Base-by-base conservation (phyloP, 257 asterid genomes). In the Dorcoceras hygrometricum region DNA sequence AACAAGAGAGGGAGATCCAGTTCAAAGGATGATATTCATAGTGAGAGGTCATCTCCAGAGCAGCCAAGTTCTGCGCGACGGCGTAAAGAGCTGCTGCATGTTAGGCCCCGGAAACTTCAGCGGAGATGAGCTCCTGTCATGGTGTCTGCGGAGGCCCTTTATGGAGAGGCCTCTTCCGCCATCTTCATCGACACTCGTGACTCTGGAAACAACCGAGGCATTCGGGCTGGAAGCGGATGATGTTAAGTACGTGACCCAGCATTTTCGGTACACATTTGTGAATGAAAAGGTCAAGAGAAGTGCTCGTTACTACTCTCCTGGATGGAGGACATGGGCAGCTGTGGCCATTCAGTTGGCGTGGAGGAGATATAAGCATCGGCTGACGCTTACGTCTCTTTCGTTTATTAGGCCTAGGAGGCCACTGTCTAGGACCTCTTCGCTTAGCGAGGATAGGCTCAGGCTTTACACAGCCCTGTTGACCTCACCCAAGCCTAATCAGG, bases 311-410 rank as follows among this genome's bases (percentile, higher is more conserved):
- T 94, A 94, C 72, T 94, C 99, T 1, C 99, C 96, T 0, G 99
- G 99, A 7, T 94, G 99, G 97, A 79, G 99, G 32, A 94, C 99
- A 0, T 94, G 99, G 99, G 99, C 91, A 0, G 95, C 95, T 1
- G 99, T 90, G 1, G 99, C 99, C 0, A 83, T 94, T 63, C 99
- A 94, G 70, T 60, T 94, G 79, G 97, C 99, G 0, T 94, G 99
- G 97, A 76, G 95, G 74, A 75, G 99, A 76, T 94, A 88, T 26
- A 76, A 29, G 56, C 97, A 94, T 28, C 84, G 97, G 9, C 36
- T 94, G 34, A 90, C 96, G 0, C 86, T 94, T 6, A 81, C 96
- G 0, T 94, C 97, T 0, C 66, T 94, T 31, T 94, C 99, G 0
- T 90, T 94, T 57, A 94, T 94, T 4, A 69, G 99, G 68, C 99